Percentiles rank a stretch among this genome's conserved stretches.
phyloP scores from a whole-genome alignment of 371 early-diverging fungal species.

The Mucor irregularis region DNA sequence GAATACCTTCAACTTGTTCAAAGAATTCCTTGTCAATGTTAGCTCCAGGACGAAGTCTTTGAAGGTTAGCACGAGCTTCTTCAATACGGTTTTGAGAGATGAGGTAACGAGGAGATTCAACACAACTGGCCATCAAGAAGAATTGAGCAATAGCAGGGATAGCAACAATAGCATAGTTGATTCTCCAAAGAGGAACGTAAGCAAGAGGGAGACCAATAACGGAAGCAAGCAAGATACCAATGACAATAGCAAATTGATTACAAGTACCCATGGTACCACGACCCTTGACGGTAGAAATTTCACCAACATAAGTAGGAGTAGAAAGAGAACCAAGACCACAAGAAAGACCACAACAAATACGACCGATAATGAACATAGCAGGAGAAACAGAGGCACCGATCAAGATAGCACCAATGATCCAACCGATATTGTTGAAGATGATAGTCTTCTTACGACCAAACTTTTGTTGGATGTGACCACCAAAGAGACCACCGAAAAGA shows the following conservation, averaged over 20 bases:
- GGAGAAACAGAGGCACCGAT: conserved; percentile 59
- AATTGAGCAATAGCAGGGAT: conserved; percentile 73
- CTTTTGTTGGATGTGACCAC: conserved; percentile 53
- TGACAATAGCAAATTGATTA: conserved; percentile 79
- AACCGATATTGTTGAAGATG: conserved; percentile 59
- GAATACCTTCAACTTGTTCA: conserved; percentile 45
- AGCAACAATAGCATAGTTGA: conserved; percentile 63
- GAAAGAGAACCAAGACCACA: conserved; percentile 81
- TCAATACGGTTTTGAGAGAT: conserved; percentile 21
- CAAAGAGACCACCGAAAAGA: conserved; percentile 64
- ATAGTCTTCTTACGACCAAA: conserved; percentile 70
- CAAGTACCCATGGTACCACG: conserved; percentile 76
- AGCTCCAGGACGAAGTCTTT: conserved; percentile 52
- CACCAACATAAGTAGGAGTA: conserved; percentile 81
- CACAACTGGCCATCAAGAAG: conserved; percentile 65
- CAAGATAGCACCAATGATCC: conserved; percentile 61
- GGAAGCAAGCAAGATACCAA: conserved; percentile 73
- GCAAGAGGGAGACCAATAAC: conserved; percentile 61
- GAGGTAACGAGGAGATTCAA: conserved; percentile 68
- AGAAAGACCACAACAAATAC: conserved; percentile 77
- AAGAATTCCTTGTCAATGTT: conserved; percentile 59
- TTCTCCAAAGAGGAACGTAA: conserved; percentile 68
- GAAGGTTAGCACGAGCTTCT: conserved; percentile 37
- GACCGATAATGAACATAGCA: conserved; percentile 72
- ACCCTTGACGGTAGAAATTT: conserved; percentile 68